Evolutionary conservation across 305 asterid species (phyloP), one percentile per base, ranked within the genome.

Genomic region (Fraxinus baroniana): DNA sequence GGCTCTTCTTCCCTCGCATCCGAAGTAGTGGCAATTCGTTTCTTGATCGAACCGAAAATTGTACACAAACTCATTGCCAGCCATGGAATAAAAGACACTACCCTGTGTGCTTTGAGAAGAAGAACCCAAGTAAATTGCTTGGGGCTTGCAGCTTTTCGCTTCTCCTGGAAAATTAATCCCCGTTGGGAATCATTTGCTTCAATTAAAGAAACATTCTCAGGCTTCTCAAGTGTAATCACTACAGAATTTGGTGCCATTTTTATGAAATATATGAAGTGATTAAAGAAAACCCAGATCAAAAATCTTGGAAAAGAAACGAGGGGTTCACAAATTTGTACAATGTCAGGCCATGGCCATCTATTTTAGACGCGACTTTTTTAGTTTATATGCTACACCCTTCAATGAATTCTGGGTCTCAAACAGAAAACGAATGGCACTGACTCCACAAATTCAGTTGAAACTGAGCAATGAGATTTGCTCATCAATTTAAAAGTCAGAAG

Each of bases 211-310:
- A 91, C 87, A 30, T 86, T 91, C 52, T 87, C 91, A 0, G 94
- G 88, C 85, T 89, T 92, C 80, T 95, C 97, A 0, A 95, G 90
- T 4, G 95, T 91, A 32, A 95, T 89, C 2, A 89, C 95, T 26
- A 94, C 94, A 3, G 98, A 88, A 82, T 84, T 89, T 9, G 99
- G 97, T 2, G 97, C 97, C 99, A 95, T 95, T 77, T 85, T 46
- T 30, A 26, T 35, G 20, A 9, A 18, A 72, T 7, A 26, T 26
- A 35, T 24, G 28, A 74, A 68, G 12, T n/a, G 77, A 71, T 66
- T 26, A 75, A 77, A 28, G 81, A 60, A 26, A 78, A 35, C 84
- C 83, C 80, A 17, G 72, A 78, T 39, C 26, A 52, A 33, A 41
- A 76, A 70, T n/a, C 75, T 74, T 49, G 82, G 10, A 17, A 79